phyloP scores from a whole-genome alignment of 2,329 filamentous ascomycete species.

The Dryadomyces sulphureus region DNA sequence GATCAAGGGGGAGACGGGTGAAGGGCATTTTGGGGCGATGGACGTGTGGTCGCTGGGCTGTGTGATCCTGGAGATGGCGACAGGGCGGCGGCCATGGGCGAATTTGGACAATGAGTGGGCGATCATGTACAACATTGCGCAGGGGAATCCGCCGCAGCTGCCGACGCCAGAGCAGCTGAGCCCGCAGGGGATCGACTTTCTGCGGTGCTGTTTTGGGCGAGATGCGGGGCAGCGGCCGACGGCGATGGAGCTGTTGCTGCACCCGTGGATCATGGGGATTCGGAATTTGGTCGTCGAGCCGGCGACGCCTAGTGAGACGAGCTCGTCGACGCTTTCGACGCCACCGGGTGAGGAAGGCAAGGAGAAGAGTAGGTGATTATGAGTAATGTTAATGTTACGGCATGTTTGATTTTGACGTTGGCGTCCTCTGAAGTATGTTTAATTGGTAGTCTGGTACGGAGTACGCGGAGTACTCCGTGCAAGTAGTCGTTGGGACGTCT shows the following conservation, averaged over 20 bases:
- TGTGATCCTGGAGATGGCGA: constrained; percentile 95
- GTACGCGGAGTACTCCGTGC: no score
- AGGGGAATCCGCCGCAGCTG: constrained; percentile 81
- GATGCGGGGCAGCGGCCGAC: constrained; percentile 68
- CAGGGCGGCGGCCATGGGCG: constrained; percentile 85
- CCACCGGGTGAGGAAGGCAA: not conserved
- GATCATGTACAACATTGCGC: constrained; percentile 99
- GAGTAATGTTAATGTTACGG: not conserved
- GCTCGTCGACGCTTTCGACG: constrained; percentile 19
- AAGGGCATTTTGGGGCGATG: constrained; percentile 69
- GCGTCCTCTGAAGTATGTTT: no score
- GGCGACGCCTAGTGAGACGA: constrained; percentile 43
- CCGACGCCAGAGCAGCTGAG: constrained; percentile 74
- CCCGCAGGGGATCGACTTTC: constrained; percentile 70
- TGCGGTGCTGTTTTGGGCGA: constrained; percentile 71
- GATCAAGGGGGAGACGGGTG: constrained; percentile 74
- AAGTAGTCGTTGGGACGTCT: no score
- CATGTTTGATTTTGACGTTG: no score
- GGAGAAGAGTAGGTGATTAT: not conserved
- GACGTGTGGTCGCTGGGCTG: constrained; percentile 96
- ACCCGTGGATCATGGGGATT: constrained; percentile 72
- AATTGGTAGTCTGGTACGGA: no score
- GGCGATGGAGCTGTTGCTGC: constrained; percentile 79
- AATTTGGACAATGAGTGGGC: constrained; percentile 98
- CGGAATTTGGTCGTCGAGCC: constrained; percentile 51